Evolutionary conservation across 2,329 filamentous ascomycete genomes (phyloP).

Genomic region (Lecanosticta acicola): DNA sequence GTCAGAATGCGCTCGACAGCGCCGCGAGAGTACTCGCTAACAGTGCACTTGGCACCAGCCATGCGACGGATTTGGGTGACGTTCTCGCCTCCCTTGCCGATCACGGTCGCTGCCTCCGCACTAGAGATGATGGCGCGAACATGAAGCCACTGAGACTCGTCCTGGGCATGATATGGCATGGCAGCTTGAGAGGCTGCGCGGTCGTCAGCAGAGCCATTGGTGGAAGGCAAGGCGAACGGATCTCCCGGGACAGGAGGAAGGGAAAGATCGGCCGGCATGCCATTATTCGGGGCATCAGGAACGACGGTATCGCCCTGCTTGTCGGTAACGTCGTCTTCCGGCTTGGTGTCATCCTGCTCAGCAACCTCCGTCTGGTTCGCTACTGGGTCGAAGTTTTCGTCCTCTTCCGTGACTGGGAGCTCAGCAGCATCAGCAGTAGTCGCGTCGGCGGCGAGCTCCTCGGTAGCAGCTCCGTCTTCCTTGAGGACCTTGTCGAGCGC

Average conservation of each 20-base stretch:
- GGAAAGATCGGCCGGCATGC: slow-evolving; percentile 36
- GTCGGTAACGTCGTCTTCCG: slow-evolving; percentile 43
- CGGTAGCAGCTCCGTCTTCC: slow-evolving; percentile 48
- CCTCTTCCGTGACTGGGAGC: slow-evolving; percentile 22
- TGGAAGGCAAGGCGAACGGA: too few species aligned
- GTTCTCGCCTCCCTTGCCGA: slow-evolving; percentile 97
- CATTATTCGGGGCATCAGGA: slow-evolving; percentile 52
- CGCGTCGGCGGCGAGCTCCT: slow-evolving; percentile 25
- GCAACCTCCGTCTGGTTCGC: slow-evolving; percentile 21
- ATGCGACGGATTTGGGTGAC: slow-evolving; percentile 93
- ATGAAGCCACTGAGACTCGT: slow-evolving; percentile 95
- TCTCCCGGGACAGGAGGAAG: slow-evolving; percentile 4
- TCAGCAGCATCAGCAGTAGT: slow-evolving; percentile 17
- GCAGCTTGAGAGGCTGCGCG: slow-evolving; percentile 40
- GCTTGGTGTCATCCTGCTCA: slow-evolving; percentile 34
- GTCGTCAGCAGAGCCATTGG: slow-evolving; percentile 49
- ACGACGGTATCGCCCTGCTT: slow-evolving; percentile 64
- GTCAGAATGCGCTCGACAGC: slow-evolving; percentile 97
- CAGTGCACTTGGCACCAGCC: slow-evolving; percentile 96
- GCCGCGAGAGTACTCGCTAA: slow-evolving; percentile 95
- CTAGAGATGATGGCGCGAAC: slow-evolving; percentile 96
- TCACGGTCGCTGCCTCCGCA: slow-evolving; percentile 93
- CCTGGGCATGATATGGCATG: slow-evolving; percentile 54
- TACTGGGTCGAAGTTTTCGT: slow-evolving; percentile 38
- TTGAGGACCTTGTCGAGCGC: slow-evolving; percentile 88